Conservation (phyloP, 108 stramenopile genomes). For the Nannochloropsis oceanica region DNA sequence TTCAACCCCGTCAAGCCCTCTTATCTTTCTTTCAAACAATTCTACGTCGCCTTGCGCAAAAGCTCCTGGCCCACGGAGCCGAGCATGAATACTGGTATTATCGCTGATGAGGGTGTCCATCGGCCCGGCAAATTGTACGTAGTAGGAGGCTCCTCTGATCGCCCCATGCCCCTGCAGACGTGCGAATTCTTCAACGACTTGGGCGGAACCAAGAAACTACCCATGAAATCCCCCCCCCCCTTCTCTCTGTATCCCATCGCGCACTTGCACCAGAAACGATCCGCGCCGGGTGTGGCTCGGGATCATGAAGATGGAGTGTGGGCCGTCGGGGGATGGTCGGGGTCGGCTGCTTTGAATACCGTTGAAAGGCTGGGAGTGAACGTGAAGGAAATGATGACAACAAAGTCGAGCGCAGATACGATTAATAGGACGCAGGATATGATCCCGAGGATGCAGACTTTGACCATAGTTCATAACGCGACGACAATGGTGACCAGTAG, state of each 20-base stretch:
- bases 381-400: not conserved
- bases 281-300: not conserved
- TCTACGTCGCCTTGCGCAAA: not conserved
- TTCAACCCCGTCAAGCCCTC: not conserved
- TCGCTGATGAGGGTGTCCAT: too few relatives aligned
- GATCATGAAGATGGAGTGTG: not conserved
- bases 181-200: not conserved
- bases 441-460: not conserved
- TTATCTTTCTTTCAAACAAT: not conserved
- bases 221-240: not conserved
- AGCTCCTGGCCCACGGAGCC: not conserved
- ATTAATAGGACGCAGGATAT: not conserved
- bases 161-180: not conserved
- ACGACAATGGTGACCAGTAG: not conserved
- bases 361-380: not conserved
- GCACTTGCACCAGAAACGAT: not conserved
- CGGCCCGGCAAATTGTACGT: not conserved
- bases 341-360: not conserved
- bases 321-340: not conserved
- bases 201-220: not conserved
- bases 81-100: not conserved
- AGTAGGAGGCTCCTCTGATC: not conserved
- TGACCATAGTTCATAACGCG: not conserved
- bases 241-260: not conserved
- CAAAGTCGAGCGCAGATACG: too few relatives aligned